Evolutionary conservation across 441 rosid genomes (phyloP), one percentile per base, ranked within the genome.

Genomic region (Lepidium campestre): DNA sequence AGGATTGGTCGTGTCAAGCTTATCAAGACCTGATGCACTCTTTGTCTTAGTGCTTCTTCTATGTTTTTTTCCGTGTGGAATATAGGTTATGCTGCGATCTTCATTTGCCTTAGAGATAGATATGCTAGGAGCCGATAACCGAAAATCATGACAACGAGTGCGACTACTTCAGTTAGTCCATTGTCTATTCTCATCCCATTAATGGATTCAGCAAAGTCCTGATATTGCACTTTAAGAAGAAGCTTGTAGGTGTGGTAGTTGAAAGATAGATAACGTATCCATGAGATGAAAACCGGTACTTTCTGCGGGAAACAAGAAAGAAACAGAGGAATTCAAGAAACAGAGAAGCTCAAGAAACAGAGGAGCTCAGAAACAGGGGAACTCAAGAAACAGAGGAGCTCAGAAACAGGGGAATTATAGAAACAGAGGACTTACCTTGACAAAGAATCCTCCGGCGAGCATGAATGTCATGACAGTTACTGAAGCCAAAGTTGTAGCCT

Each of bases 401-500:
- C 0, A 5, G 2, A 55, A 67, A 54, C 70, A 57, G 71, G 23
- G 63, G 63, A 25, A 15, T 1, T 55, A 25, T 23, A 57, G 47
- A 56, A 46, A 19, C 60, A 64, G 55, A 20, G 71, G 34, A 59
- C 68, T 58, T 75, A 81, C 99, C 95, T 87, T 76, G 0, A 93
- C 96, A 68, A 93, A 93, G 82, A 70, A 93, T 32, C 97, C 99
- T 55, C 99, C 99, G 4, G 99, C 93, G 20, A 93, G 85, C 99
- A 93, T 91, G 78, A 93, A 93, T 50, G 97, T 91, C 99, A 93
- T 93, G 70, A 93, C 93, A 36, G 96, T 84, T 17, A 94, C 99
- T 15, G 97, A 94, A 65, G 99, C 99, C 55, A 94, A 68, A 25
- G 99, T 94, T 1, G 99, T 91, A 6, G 99, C 99, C 78, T 64